Conservation (phyloP, 1,284 basidiomycete species). For the Cystobasidium sp. region DNA sequence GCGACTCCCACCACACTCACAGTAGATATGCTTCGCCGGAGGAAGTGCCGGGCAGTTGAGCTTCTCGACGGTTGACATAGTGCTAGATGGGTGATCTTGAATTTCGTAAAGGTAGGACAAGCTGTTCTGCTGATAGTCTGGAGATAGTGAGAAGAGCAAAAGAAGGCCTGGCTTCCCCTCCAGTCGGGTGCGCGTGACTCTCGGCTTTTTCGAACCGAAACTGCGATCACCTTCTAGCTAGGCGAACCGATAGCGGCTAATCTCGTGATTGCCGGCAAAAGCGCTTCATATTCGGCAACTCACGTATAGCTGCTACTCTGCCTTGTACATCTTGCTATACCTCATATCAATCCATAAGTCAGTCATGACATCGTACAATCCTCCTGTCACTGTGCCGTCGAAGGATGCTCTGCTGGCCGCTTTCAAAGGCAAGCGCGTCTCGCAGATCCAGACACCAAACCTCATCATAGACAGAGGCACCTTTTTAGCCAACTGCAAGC, state of each 20-base stretch:
- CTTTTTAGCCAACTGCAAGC: constrained; percentile 72
- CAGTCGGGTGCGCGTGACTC: neutral
- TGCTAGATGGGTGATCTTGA: neutral
- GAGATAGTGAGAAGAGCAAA: neutral
- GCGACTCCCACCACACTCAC: neutral
- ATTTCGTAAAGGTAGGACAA: neutral
- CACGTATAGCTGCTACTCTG: neutral
- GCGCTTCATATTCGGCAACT: neutral
- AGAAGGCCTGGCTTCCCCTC: neutral
- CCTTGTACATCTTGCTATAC: neutral
- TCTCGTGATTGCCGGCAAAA: neutral
- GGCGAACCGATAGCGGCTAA: constrained; percentile 1
- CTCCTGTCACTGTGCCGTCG: constrained; percentile 55
- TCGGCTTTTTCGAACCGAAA: neutral
- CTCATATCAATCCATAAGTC: neutral
- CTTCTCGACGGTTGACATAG: constrained; percentile 26
- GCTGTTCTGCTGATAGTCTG: neutral
- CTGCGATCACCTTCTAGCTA: neutral
- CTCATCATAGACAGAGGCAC: constrained; percentile 72
- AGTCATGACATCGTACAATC: constrained; percentile 21
- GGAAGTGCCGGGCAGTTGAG: constrained; percentile 18
- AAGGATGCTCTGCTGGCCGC: constrained; percentile 66
- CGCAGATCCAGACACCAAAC: constrained; percentile 73
- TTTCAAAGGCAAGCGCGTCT: constrained; percentile 62
- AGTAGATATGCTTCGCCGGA: constrained; percentile 20